Evolutionary conservation across 2,329 filamentous ascomycete species (phyloP).

Genomic region (Sporothrix pseudoabietina): DNA sequence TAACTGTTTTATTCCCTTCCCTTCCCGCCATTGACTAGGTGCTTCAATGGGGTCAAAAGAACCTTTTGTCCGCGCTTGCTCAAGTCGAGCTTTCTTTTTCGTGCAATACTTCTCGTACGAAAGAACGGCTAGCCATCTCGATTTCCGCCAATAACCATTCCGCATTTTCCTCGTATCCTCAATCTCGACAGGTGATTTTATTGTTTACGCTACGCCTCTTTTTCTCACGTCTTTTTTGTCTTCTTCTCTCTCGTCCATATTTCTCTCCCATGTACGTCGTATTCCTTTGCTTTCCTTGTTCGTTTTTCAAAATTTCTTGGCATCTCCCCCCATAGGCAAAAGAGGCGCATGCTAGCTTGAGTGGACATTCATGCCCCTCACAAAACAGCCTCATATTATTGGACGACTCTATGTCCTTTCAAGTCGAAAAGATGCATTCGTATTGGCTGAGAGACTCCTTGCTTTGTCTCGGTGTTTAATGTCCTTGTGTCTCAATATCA

Average conservation of each 20-base stretch:
- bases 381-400: neutral
- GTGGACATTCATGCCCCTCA: neutral
- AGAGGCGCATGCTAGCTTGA: neutral
- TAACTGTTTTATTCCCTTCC: no score
- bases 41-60: no score
- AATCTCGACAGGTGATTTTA: neutral
- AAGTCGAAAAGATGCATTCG: neutral
- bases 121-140: neutral
- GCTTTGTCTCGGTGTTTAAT: neutral
- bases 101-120: conserved; percentile 16
- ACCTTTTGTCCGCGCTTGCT: neutral
- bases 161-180: neutral
- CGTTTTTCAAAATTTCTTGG: neutral
- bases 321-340: neutral
- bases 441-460: neutral
- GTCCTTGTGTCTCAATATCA: neutral
- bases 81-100: neutral
- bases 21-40: neutral
- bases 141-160: neutral
- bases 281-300: neutral
- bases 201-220: neutral
- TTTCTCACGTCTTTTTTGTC: neutral
- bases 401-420: neutral
- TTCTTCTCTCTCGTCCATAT: neutral
- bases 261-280: neutral